These are phyloP conservation scores for Cordyceps pruinosa DNA, from an alignment of 2,329 filamentous ascomycete species.

Conservation along the genomic window DNA sequence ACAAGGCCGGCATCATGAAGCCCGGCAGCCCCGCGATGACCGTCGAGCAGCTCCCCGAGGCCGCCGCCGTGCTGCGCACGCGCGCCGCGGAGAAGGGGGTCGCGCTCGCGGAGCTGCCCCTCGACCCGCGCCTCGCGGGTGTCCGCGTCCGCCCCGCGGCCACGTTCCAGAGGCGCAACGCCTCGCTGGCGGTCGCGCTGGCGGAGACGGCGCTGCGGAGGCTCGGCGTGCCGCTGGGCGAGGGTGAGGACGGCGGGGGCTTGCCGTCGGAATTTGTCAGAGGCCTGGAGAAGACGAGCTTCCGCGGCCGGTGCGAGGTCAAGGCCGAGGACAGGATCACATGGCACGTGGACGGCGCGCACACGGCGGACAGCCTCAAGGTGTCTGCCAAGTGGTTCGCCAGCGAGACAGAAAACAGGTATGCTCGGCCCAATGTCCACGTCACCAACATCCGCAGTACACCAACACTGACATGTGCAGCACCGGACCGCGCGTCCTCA, in stretches of 20 bases:
- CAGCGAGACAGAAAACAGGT: slow-evolving; percentile 33
- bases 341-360: slow-evolving; percentile 91
- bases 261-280: slow-evolving; percentile 60
- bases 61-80: slow-evolving; percentile 37
- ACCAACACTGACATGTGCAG: slow-evolving; percentile 17
- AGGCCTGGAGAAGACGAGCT: slow-evolving; percentile 68
- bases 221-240: slow-evolving; percentile 28
- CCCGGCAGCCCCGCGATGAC: slow-evolving; percentile 50
- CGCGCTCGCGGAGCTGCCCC: slow-evolving; percentile 36
- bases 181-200: slow-evolving; percentile 44
- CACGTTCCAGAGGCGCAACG: slow-evolving; percentile 53
- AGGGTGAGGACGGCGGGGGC: slow-evolving; percentile 19
- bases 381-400: slow-evolving; percentile 80
- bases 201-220: slow-evolving; percentile 42
- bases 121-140: slow-evolving; percentile 38
- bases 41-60: slow-evolving; percentile 41
- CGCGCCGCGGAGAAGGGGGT: slow-evolving; percentile 49
- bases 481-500: slow-evolving; percentile 46
- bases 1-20: slow-evolving; percentile 69
- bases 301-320: slow-evolving; percentile 71
- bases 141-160: slow-evolving; percentile 47
- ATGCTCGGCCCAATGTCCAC: background rate
- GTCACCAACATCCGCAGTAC: no score
- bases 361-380: slow-evolving; percentile 84
- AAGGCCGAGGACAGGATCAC: slow-evolving; percentile 49